phyloP scores from a whole-genome alignment of 371 early-diverging fungal species.

The Mortierella sp. region DNA sequence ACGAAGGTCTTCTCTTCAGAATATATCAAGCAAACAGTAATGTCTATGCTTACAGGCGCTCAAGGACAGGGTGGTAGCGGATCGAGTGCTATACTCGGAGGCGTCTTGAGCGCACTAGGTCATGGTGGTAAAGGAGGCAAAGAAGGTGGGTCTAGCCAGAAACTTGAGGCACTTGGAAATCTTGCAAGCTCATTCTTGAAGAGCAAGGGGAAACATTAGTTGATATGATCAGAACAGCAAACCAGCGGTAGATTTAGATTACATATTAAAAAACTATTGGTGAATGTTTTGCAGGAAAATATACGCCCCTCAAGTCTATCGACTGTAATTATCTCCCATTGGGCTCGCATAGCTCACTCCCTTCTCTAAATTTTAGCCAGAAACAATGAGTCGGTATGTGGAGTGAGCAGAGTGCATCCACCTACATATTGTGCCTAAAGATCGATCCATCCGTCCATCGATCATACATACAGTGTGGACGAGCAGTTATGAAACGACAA shows the following conservation, averaged over 20 bases:
- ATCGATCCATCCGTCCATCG: constrained; percentile 31
- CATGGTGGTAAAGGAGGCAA: constrained; percentile 50
- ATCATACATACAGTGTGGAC: not conserved
- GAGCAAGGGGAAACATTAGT: constrained; percentile 7
- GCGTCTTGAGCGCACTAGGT: constrained; percentile 27
- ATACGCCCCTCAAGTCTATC: constrained; percentile 2
- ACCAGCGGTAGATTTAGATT: no score
- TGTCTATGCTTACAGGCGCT: constrained; percentile 33
- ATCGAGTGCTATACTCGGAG: constrained; percentile 23
- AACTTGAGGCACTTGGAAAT: constrained; percentile 50
- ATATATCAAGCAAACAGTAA: constrained; percentile 40
- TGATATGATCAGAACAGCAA: no score
- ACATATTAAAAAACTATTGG: no score
- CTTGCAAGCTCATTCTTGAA: constrained; percentile 39
- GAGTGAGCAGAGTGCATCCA: not conserved
- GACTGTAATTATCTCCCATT: not conserved
- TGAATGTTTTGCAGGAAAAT: no score
- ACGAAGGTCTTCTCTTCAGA: constrained; percentile 52
- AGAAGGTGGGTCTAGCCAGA: constrained; percentile 52
- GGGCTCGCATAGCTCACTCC: constrained; percentile 14
- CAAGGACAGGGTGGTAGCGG: constrained; percentile 15
- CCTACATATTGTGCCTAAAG: not conserved
- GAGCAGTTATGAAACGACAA: not conserved
- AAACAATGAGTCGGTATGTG: constrained; percentile 47
- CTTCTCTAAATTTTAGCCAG: constrained; percentile 37